Base-by-base conservation (phyloP, 2,329 filamentous ascomycete species). In the Paraphaeosphaeria sporulosa region DNA sequence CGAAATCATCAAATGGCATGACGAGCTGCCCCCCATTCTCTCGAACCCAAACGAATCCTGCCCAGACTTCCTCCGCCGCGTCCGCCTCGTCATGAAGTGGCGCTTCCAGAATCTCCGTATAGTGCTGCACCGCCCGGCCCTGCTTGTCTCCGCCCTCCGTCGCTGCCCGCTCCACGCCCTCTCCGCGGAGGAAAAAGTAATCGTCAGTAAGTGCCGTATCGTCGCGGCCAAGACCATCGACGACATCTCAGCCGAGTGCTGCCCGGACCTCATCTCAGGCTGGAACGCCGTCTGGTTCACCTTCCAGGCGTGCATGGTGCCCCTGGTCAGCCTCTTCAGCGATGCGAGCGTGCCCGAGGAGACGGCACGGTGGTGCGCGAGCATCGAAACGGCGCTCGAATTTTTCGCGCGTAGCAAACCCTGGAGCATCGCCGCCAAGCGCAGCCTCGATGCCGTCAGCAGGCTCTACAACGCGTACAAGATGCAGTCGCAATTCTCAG, bases 281-380 rank as follows among this genome's bases (percentile, higher is more conserved):
- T 94, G 90, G 91, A 92, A 92, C 73, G 91, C 89, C 0, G 90
- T 91, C 2, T 93, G 90, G 90, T 90, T 93, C 77, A 85, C 92
- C 60, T 94, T 92, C 78, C 91, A 94, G 75, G 90, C 91, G 0
- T 87, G 87, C 64, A 91, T 94, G 88, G 88, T 94, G 9, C 91
- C 91, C 0, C 84, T 94, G 1, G 85, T 94, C 12, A 90, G 87
- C 23, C 82, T 94, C 13, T 92, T 93, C 74, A 90, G 87, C 82
- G 89, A 92, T 72, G 82, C 77, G 8, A 72, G 73, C 69, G 71
- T 75, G 50, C 73, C 73, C 2, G 76, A 79, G 19, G 75, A 82
- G 36, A 68, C 73, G 6, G 73, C 78, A 21, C 78, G 77, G 23
- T 83, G 81, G 81, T 69, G 72, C 17, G 55, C 64, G 0, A 78